A percentile compares a stretch with the other conserved stretches of the same genome.
These are phyloP conservation scores for Cercospora citrullina DNA, from an alignment of 2,329 filamentous ascomycete genomes.

Conservation along the genomic window DNA sequence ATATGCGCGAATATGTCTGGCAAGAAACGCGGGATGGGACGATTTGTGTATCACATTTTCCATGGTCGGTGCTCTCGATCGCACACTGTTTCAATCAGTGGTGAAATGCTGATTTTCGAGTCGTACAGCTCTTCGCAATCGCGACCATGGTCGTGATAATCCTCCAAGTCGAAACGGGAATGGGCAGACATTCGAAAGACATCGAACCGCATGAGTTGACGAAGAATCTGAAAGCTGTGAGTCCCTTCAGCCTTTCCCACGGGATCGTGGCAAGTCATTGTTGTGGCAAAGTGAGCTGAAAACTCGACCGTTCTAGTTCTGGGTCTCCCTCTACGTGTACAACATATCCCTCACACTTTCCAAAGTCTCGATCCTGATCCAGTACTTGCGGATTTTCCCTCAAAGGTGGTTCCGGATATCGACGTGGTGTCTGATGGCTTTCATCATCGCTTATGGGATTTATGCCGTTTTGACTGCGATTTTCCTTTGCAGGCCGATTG, in stretches of 20 bases:
- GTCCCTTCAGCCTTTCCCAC: background rate
- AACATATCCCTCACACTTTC: conserved; percentile 42
- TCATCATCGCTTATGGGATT: conserved; percentile 39
- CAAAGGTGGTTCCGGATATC: conserved; percentile 40
- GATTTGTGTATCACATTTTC: conserved; percentile 30
- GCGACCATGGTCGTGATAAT: conserved; percentile 24
- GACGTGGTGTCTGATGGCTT: conserved; percentile 33
- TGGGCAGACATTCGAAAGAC: conserved; percentile 24
- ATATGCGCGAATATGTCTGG: conserved; percentile 27
- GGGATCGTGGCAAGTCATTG: background rate
- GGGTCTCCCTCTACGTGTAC: conserved; percentile 37
- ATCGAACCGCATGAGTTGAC: conserved; percentile 18
- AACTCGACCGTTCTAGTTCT: conserved; percentile 18
- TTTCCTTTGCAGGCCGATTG: conserved; percentile 46
- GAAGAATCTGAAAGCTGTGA: conserved; percentile 27
- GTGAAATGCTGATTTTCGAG: background rate
- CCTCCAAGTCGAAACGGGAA: conserved; percentile 28
- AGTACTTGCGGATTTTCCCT: conserved; percentile 52
- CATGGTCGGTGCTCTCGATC: conserved; percentile 15
- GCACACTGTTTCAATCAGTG: background rate
- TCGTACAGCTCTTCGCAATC: conserved; percentile 19
- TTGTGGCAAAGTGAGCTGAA: background rate
- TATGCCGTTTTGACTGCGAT: conserved; percentile 41
- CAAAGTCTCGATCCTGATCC: conserved; percentile 50
- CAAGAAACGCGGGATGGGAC: conserved; percentile 28